Evolutionary conservation across 208 protist species (phyloP), one percentile per base, ranked within the genome.

Genomic region (Acanthamoeba culbertsoni): DNA sequence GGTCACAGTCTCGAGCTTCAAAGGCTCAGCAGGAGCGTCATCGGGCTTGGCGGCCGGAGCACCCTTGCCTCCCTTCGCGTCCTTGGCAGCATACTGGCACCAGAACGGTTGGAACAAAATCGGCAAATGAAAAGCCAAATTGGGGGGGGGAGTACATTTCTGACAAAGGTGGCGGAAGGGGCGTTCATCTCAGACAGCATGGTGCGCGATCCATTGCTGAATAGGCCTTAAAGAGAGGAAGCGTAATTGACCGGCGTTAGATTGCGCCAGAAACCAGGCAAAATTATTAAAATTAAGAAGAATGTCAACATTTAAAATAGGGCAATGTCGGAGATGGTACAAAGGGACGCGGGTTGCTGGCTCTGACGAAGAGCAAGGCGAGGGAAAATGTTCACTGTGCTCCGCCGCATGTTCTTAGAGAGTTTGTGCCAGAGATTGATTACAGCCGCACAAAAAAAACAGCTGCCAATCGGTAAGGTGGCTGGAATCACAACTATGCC

Each of bases 11-110:
- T 90, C 82, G n/a, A 90, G 57, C 57, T 63, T 90, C 35, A 90
- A 40, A 20, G 82, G 82, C 57, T 68, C 82, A 63, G 20, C 26
- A 10, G 53, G 28, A 33, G 43, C 82, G 4, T 90, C 82, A 2
- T 62, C 51, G 82, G 82, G 82, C 82, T 62, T 65, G 33, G 48
- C 82, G 51, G 53, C 82, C 71, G 71, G 71, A 46, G 71, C 71
- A 33, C 82, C 82, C 82, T 90, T 90, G 82, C 82, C 82, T 62
- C 75, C 75, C 75, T 86, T 86, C 23, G 53, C 82, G 31, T 14
- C 16, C 28, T 14, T 14, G 51, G 48, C 82, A 18, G 48, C 82
- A 26, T 90, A 82, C 71, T 82, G 63, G 1, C 8, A 8, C 26
- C 46, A 31, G 14, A 28, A 26, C 12, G 63, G 28, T 18, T 10